Evolutionary conservation across 805 yeast species (phyloP), one percentile per base, ranked within the genome.

Genomic region (Starmera caribaea): DNA sequence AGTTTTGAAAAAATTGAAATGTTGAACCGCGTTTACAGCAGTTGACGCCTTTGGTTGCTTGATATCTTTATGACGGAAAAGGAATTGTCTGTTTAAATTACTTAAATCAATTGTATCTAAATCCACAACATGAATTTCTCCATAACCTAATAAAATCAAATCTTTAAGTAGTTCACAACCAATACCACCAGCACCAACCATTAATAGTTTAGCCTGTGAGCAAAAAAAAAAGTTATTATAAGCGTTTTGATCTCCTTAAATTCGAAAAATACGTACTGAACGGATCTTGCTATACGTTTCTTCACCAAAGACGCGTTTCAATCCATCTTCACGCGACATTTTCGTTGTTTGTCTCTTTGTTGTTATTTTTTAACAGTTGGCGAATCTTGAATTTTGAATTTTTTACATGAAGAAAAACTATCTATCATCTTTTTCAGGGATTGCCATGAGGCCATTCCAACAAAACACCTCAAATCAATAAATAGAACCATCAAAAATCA

Each of bases 141-240:
- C 92, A 47, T 81, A 81, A 8, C 92, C 89, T 58, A 84, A 68
- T 45, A 87, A 61, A 5, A 85, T 76, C 37, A 89, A 64, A 54
- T 89, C 82, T 55, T 89, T 89, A 42, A 89, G 65, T 35, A 89
- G 63, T 58, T 89, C 97, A 57, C 96, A 89, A 2, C 97, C 97
- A 47, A 89, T 88, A 7, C 97, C 97, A 27, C 97, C 97, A 1
- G 97, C 95, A 4, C 97, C 97, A 3, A 89, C 94, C 61, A 89
- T 65, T 26, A 89, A 63, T 12, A 88, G 85, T 45, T 75, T 80
- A 7, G 83, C 45, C 40, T 56, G 34, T 31, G 8, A 33, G 31
- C 14, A 29, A 11, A 28, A 28, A 7, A 32, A 17, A 11, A 4
- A 3, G 14, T 11, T 7, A 26, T 5, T 15, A 27, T n/a, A 14